phyloP scores from a whole-genome alignment of 1,284 basidiomycete species.

The Takashimella tepidaria region DNA sequence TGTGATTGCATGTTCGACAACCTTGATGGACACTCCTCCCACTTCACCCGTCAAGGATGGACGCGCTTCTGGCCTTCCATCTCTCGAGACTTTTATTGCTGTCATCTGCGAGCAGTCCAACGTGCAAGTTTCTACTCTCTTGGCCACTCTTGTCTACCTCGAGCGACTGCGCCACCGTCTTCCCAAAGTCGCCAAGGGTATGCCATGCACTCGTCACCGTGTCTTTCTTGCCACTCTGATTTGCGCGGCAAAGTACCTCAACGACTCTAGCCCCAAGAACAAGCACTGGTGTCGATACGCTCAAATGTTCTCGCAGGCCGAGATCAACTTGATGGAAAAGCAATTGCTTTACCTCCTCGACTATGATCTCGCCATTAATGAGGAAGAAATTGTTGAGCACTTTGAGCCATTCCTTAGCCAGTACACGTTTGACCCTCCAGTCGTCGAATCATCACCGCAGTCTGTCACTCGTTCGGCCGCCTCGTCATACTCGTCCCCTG shows the following conservation, averaged over 20 bases:
- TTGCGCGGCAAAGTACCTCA: slow-evolving; percentile 94
- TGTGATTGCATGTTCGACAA: slow-evolving; percentile 46
- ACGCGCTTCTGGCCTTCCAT: slow-evolving; percentile 60
- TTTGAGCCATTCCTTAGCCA: slow-evolving; percentile 63
- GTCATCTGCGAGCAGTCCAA: slow-evolving; percentile 79
- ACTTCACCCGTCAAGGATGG: slow-evolving; percentile 20
- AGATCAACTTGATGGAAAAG: slow-evolving; percentile 93
- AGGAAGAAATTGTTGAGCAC: slow-evolving; percentile 67
- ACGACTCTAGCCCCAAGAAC: slow-evolving; percentile 94
- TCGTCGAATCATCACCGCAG: background rate
- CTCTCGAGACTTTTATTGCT: slow-evolving; percentile 81
- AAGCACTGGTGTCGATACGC: slow-evolving; percentile 81
- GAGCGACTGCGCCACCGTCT: slow-evolving; percentile 77
- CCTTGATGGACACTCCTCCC: slow-evolving; percentile 30
- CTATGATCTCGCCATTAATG: slow-evolving; percentile 51
- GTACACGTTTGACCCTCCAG: slow-evolving; percentile 11
- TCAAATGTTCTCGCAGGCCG: slow-evolving; percentile 55
- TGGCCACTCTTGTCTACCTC: slow-evolving; percentile 89
- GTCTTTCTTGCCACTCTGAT: slow-evolving; percentile 95
- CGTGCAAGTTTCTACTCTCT: slow-evolving; percentile 85
- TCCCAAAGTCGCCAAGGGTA: slow-evolving; percentile 79
- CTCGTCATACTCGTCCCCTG: slow-evolving; percentile 22
- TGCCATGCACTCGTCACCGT: slow-evolving; percentile 89
- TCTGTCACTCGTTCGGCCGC: slow-evolving; percentile 18
- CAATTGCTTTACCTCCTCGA: slow-evolving; percentile 85